Base-by-base conservation (phyloP, 1,284 basidiomycete genomes). In the Ganoderma resinaceum region DNA sequence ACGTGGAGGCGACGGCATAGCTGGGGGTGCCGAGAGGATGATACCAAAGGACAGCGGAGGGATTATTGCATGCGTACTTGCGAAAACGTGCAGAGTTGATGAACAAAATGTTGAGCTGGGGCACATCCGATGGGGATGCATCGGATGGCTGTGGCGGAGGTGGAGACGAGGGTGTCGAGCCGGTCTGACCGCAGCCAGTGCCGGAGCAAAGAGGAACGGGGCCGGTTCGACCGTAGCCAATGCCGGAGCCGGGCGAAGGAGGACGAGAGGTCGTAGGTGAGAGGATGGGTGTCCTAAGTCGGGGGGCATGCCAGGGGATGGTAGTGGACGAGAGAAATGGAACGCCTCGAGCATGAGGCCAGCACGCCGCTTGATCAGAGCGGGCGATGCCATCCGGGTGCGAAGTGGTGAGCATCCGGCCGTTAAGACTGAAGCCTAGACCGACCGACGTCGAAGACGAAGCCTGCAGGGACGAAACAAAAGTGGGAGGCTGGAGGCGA, bases 361-460 rank as follows among this genome's bases (percentile, higher is more conserved):
- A 35, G 33, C 16, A 43, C 20, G 58, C 7, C 26, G 62, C 62
- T 67, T 65, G 65, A 67, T 69, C 68, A 63, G 68, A 63, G 66
- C 65, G 59, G 20, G 8, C n/a, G 1, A 46, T 23, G n/a, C n/a
- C n/a, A 49, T 53, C 52, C 3, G 29, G 18, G 14, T 6, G 26
- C 29, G 52, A 52, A 29, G 49, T 11, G 26, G 23, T 18, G 16
- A 43, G 42, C 1, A 18, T 18, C 16, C 42, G 18, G 0, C 18
- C 16, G 18, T 6, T 6, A 31, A 31, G 52, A 18, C 43, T 67
- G 37, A 67, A 49, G 67, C 70, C 67, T 63, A 71, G 37, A 23
- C 67, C 67, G 65, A 69, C 62, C 53, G 49, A 55, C 14, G 70
- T 62, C 6, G 49, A 14, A 26, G 49, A 38, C 33, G 38, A 53